Evolutionary conservation across 306 rosid genomes (phyloP), one percentile per base, ranked within the genome.

Genomic region (Trichosanthes cucumerina): DNA sequence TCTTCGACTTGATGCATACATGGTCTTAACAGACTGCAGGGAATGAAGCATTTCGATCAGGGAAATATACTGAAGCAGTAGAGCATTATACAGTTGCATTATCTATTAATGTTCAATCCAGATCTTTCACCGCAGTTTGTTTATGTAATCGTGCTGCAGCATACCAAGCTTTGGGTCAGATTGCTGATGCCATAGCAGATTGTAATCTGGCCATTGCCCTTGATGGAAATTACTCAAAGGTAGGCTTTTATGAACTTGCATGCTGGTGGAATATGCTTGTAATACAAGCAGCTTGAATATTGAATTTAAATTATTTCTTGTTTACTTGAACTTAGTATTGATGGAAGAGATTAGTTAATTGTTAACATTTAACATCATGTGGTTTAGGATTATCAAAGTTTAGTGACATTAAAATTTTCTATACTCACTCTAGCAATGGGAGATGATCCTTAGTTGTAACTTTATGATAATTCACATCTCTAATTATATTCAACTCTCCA

Each of bases 131-230:
- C 10, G 97, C 98, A 56, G 81, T 95, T 71, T 92, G 96, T 90
- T 89, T 91, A 78, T 89, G 97, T 87, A 95, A 95, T 80, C 98
- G 98, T 53, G 97, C 93, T 84, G 98, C 98, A 11, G 93, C 97
- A 47, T 80, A 92, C 89, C 98, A 92, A 86, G 91, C 97, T 19
- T 84, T 88, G 84, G 96, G 93, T 78, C 98, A 92, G 82, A 88
- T 89, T 83, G 82, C 89, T 78, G 97, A 92, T 86, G 98, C 98
- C 49, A 91, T 95, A 85, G 89, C 97, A 18, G 98, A 95, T 81
- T 91, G 98, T 84, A 95, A 96, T 80, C 85, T 88, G 49, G 96
- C 98, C 80, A 88, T 95, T 78, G 96, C 97, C 71, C 91, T 92
- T 46, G 91, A 87, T 91, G 87, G 89, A 84, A 89, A 81, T 80